These are phyloP conservation scores for Zizania palustris DNA, from an alignment of 202 grass and related monocot genomes.

Conservation along the genomic window DNA sequence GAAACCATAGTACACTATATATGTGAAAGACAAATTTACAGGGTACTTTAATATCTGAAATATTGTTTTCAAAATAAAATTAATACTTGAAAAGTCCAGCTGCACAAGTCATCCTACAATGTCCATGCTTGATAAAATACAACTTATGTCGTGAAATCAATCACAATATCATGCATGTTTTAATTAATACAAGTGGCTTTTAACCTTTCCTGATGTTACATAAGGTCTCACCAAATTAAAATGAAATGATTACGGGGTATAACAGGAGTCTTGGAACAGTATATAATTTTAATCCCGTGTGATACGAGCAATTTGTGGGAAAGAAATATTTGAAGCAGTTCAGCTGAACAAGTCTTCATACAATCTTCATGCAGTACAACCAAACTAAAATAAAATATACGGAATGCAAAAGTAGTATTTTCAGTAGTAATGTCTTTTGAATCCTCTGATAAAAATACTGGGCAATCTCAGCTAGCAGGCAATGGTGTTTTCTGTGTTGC, in stretches of 20 bases:
- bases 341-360: conserved; percentile 30
- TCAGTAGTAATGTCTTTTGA: not conserved
- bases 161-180: not conserved
- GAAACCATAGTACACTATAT: no score
- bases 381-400: conserved; percentile 17
- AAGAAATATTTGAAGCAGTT: conserved; percentile 46
- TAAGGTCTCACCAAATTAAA: not conserved
- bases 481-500: conserved; percentile 4
- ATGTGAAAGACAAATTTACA: no score
- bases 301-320: conserved; percentile 22
- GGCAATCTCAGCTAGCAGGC: not conserved
- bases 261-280: not conserved
- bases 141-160: not conserved
- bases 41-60: no score
- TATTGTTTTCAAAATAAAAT: no score
- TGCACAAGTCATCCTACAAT: not conserved
- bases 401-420: conserved; percentile 2
- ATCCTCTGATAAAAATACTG: not conserved
- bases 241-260: not conserved
- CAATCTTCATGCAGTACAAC: conserved; percentile 21
- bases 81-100: not conserved
- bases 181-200: not conserved
- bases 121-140: not conserved
- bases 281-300: not conserved
- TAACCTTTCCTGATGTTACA: not conserved